Percentiles rank a stretch among this genome's conserved stretches.
These are phyloP conservation scores for Fomitopsis betulina DNA, from an alignment of 1,284 basidiomycete species.

Conservation along the genomic window DNA sequence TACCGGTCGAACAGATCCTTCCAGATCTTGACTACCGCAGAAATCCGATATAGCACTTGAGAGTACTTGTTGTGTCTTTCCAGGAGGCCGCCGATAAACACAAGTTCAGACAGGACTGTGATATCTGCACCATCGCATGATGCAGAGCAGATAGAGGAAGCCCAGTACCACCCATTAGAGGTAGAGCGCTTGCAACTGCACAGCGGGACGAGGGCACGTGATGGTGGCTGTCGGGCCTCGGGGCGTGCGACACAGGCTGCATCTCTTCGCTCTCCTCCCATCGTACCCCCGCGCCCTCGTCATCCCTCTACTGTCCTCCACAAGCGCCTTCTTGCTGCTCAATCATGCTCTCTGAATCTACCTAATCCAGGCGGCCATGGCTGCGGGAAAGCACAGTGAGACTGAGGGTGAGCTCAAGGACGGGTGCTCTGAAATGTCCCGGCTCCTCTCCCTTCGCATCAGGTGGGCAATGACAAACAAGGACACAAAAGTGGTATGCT, in stretches of 20 bases:
- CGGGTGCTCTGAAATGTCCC: no score
- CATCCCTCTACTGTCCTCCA: not conserved
- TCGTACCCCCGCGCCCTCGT: not conserved
- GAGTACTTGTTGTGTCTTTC: not conserved
- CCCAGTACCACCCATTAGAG: not conserved
- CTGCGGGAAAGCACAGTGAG: not conserved
- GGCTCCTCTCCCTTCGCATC: no score
- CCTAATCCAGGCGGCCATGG: not conserved
- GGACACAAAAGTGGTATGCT: no score
- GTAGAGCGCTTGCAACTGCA: slow-evolving; percentile 1
- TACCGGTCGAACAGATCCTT: not conserved
- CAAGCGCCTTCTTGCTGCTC: not conserved
- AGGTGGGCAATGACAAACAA: no score
- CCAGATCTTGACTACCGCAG: not conserved
- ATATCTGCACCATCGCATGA: not conserved
- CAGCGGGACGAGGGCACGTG: not conserved
- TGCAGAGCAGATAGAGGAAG: not conserved
- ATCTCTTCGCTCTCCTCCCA: slow-evolving; percentile 3
- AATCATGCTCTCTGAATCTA: no score
- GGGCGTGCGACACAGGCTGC: not conserved
- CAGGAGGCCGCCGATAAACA: not conserved
- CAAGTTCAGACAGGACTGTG: not conserved
- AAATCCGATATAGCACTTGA: not conserved
- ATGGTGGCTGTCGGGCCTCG: slow-evolving; percentile 3
- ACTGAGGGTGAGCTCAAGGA: no score